Conservation (phyloP, 805 yeast genomes). For the Candida stauntonica region DNA sequence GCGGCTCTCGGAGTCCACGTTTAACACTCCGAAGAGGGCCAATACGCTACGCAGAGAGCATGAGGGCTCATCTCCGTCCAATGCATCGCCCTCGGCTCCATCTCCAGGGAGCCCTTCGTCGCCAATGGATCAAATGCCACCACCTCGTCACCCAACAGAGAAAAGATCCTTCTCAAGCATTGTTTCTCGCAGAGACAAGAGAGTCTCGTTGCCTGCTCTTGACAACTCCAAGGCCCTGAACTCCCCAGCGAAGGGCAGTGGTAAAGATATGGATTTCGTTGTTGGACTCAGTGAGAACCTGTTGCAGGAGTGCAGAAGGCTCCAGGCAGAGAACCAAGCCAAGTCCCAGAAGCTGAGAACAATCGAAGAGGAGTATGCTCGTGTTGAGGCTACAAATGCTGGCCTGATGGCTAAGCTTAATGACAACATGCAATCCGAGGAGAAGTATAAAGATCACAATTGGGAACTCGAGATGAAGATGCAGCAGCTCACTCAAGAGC, state of each 20-base stretch:
- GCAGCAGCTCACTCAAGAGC: constrained; percentile 31
- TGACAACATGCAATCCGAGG: constrained; percentile 35
- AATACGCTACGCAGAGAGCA: constrained; percentile 11
- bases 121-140: constrained; percentile 1
- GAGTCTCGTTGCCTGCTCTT: constrained; percentile 25
- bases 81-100: constrained; percentile 4
- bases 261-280: constrained; percentile 65
- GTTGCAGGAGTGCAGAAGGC: constrained; percentile 62
- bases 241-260: constrained; percentile 25
- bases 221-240: constrained; percentile 21
- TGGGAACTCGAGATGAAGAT: constrained; percentile 61
- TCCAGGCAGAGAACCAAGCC: constrained; percentile 59
- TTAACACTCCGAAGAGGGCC: constrained; percentile 23
- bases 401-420: constrained; percentile 20
- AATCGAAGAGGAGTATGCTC: constrained; percentile 39
- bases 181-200: constrained; percentile 23
- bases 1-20: constrained; percentile 30
- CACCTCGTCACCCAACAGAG: constrained; percentile 1
- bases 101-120: background rate
- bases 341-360: constrained; percentile 37
- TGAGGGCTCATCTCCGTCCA: constrained; percentile 4
- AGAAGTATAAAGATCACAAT: constrained; percentile 50
- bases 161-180: constrained; percentile 19
- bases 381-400: constrained; percentile 21
- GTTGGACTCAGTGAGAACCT: constrained; percentile 72